Conservation (phyloP, 805 yeast species). For the Yamadazyma kitorensis region DNA sequence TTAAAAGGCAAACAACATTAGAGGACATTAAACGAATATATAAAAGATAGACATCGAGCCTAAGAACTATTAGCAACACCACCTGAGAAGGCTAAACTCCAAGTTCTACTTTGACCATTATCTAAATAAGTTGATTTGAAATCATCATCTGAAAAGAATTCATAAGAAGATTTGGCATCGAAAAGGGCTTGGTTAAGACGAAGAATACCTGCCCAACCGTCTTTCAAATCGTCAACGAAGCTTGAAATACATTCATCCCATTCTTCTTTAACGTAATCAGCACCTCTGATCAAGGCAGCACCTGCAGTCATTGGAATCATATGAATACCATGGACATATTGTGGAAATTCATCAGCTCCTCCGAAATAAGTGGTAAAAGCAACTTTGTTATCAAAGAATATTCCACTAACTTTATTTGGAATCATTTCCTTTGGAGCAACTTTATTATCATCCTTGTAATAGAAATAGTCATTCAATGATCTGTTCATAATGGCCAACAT, state of each 20-base stretch:
- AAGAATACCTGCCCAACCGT: constrained; percentile 75
- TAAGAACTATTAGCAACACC: constrained; percentile 32
- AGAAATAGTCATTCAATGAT: constrained; percentile 54
- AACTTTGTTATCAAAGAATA: constrained; percentile 66
- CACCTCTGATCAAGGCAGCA: constrained; percentile 58
- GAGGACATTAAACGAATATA: background rate
- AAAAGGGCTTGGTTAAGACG: constrained; percentile 71
- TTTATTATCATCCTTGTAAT: constrained; percentile 48
- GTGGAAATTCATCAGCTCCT: constrained; percentile 30
- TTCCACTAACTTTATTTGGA: constrained; percentile 68
- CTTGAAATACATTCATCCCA: constrained; percentile 51
- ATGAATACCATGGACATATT: constrained; percentile 76
- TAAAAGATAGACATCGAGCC: no score
- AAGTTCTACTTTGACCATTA: constrained; percentile 60
- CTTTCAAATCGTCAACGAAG: constrained; percentile 46
- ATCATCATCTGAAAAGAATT: constrained; percentile 45
- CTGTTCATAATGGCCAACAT: constrained; percentile 59
- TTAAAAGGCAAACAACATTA: background rate
- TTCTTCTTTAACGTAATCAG: constrained; percentile 56
- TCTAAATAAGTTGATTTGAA: constrained; percentile 43
- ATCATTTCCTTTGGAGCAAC: constrained; percentile 53
- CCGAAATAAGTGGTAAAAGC: constrained; percentile 78
- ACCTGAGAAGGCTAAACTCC: constrained; percentile 60
- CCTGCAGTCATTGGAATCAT: constrained; percentile 72
- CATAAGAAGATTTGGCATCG: constrained; percentile 62